Conservation (phyloP, 306 rosid genomes). For the Trichosanthes cucumerina region DNA sequence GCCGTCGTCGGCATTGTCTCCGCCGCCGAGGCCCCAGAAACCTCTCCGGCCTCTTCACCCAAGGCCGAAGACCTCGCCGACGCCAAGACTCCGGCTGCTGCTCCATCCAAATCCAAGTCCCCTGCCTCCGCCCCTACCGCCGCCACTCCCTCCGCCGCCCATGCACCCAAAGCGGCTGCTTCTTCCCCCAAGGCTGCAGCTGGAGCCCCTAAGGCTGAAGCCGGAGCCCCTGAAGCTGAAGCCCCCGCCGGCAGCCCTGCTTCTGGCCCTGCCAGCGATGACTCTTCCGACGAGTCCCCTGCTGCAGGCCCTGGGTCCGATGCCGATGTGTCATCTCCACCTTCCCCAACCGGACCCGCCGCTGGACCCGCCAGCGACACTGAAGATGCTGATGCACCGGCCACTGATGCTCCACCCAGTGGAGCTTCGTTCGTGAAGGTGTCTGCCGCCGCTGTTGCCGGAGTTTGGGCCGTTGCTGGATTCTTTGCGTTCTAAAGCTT, state of each 20-base stretch:
- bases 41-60: constrained; percentile 22
- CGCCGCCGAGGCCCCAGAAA: constrained; percentile 20
- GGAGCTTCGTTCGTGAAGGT: background rate
- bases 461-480: background rate
- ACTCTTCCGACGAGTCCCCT: background rate
- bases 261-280: background rate
- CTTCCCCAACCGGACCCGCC: constrained; percentile 30
- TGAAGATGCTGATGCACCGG: background rate
- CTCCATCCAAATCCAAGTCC: constrained; percentile 6
- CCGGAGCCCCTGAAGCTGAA: background rate
- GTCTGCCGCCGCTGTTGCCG: background rate
- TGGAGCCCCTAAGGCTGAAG: background rate
- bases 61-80: background rate
- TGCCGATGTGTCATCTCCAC: constrained; percentile 33
- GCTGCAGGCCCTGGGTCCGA: background rate
- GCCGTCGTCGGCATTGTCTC: constrained; percentile 22
- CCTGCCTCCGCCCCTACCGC: background rate
- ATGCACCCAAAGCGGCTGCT: background rate
- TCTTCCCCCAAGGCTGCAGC: background rate
- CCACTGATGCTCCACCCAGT: background rate
- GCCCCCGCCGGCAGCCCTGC: background rate
- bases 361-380: background rate
- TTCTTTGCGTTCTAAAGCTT: constrained; percentile 21
- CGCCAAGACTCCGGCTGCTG: constrained; percentile 19
- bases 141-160: background rate